Conservation (phyloP, 2,329 filamentous ascomycete genomes). For the Pseudogymnoascus sp. region DNA sequence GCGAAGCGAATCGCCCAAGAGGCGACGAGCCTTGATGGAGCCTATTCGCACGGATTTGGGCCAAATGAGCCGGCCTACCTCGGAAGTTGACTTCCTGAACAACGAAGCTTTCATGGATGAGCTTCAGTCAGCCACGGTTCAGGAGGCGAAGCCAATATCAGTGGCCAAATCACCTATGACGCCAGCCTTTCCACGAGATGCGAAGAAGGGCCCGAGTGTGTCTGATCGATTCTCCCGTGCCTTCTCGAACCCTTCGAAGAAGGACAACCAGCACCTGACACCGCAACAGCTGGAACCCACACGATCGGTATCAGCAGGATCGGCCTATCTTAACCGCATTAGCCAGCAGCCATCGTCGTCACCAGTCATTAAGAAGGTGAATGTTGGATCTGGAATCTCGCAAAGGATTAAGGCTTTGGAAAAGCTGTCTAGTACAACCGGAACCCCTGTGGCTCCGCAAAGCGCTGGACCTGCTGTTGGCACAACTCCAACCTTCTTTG, state of each 20-base stretch:
- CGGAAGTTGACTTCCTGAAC: constrained; percentile 47
- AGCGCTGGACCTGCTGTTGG: constrained; percentile 15
- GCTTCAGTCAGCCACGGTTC: constrained; percentile 68
- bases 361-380: constrained; percentile 61
- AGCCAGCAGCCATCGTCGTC: constrained; percentile 43
- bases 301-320: constrained; percentile 39
- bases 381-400: constrained; percentile 83
- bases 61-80: constrained; percentile 27
- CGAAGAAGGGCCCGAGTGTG: constrained; percentile 19
- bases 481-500: constrained; percentile 44
- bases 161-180: constrained; percentile 78
- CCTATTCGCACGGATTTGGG: constrained; percentile 45
- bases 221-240: constrained; percentile 25
- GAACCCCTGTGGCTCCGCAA: constrained; percentile 32
- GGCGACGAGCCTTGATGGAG: constrained; percentile 32
- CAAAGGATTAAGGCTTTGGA: constrained; percentile 90
- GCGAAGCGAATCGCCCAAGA: constrained; percentile 17
- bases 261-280: constrained; percentile 28
- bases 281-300: constrained; percentile 19
- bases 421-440: constrained; percentile 51
- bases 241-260: constrained; percentile 30
- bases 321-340: constrained; percentile 46
- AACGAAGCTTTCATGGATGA: constrained; percentile 82
- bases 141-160: constrained; percentile 72
- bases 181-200: constrained; percentile 44